Percentiles rank a stretch among this genome's conserved stretches.
Evolutionary conservation across 139 green algal species (phyloP).

Genomic region (Micromonas commoda): DNA sequence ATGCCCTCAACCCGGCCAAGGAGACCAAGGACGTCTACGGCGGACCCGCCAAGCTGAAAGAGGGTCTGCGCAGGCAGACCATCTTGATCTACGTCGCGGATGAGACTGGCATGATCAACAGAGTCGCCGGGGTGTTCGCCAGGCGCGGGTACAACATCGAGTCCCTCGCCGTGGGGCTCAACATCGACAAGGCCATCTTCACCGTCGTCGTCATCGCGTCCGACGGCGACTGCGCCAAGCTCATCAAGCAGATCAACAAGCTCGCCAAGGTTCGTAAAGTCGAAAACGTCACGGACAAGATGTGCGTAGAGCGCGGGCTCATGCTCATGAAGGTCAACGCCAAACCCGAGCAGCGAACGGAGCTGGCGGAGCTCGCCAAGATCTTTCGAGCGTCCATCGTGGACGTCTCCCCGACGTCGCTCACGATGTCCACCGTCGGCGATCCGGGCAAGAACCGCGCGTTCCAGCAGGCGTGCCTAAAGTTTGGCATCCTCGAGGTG

Average conservation of each 20-base stretch:
- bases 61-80: slow-evolving; percentile 82
- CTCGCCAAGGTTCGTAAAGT: slow-evolving; percentile 91
- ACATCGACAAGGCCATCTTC: slow-evolving; percentile 90
- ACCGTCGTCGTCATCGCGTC: slow-evolving; percentile 85
- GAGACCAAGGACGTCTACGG: slow-evolving; percentile 18
- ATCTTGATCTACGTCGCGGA: slow-evolving; percentile 93
- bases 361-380: slow-evolving; percentile 82
- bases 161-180: slow-evolving; percentile 87
- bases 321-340: slow-evolving; percentile 79
- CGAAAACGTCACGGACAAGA: slow-evolving; percentile 79
- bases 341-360: slow-evolving; percentile 44
- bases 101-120: slow-evolving; percentile 95
- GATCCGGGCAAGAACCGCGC: slow-evolving; percentile 81
- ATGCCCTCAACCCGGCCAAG: too few relatives aligned
- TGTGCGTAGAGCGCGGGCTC: slow-evolving; percentile 85
- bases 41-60: slow-evolving; percentile 46
- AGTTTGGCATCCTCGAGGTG: slow-evolving; percentile 58
- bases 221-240: slow-evolving; percentile 19
- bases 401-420: slow-evolving; percentile 55
- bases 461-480: slow-evolving; percentile 35
- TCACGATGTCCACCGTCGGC: slow-evolving; percentile 57
- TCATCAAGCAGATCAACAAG: slow-evolving; percentile 82
- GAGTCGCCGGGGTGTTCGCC: slow-evolving; percentile 93
- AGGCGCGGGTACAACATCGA: slow-evolving; percentile 84
- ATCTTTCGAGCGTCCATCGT: slow-evolving; percentile 89